Evolutionary conservation across 108 stramenopile species (phyloP), one percentile per base, ranked within the genome.

Genomic region (Skeletonema menzelii): DNA sequence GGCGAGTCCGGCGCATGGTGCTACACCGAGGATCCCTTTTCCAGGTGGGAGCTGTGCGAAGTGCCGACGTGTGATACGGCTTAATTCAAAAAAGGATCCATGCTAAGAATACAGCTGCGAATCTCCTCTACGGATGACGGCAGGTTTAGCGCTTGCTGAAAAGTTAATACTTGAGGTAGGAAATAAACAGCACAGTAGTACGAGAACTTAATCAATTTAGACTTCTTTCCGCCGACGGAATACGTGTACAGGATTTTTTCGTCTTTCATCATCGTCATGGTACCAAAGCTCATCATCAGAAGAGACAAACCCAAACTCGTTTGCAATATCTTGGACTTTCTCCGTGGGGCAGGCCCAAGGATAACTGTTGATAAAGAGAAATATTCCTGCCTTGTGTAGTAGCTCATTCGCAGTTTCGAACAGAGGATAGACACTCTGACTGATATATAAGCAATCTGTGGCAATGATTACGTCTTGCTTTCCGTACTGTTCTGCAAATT

Each of bases 1-100:
- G 75, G 75, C 8, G 44, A 26, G 27, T 0, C 20, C 2, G 14
- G 69, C 0, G 75, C 75, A 10, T 76, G 75, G 75, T 76, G 75
- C 40, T 76, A 70, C 59, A 76, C 75, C 17, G 12, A 5, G 10
- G 46, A 47, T 17, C 7, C 46, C 31, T 32, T 7, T 4, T 12
- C 11, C 46, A 47, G 46, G 17, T 47, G 19, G 19, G 46, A 47
- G 2, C 7, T 47, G 46, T 47, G 46, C 12, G 46, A 47, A 19
- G 46, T 47, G 17, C 46, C 46, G 4, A 47, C 46, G 5, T 47
- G 46, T 19, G 46, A 47, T 17, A 47, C 46, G 19, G 46, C 46
- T 47, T 47, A 19, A 47, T 19, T 47, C n/a, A 32, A 32, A 32
- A 1, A 32, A 4, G 31, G 31, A 32, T 30, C 4, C 30, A 30